Evolutionary conservation across 2,329 filamentous ascomycete genomes (phyloP).

Genomic region (Fusarium fujikuroi): DNA sequence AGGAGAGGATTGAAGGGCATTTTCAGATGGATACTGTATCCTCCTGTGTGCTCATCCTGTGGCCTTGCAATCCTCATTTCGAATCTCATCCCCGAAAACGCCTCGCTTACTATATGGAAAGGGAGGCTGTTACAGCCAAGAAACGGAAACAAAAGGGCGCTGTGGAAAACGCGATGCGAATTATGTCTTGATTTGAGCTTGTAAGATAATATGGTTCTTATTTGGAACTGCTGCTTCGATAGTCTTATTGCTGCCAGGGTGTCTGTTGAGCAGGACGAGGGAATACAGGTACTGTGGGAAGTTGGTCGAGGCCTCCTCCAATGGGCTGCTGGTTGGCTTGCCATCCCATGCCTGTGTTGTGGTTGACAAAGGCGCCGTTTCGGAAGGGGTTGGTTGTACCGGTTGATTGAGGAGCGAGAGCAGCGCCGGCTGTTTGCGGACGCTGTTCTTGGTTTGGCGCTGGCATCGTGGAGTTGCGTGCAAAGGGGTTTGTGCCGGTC

Average conservation of each 20-base stretch:
- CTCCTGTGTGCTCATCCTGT: constrained; percentile 2
- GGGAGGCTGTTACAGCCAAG: constrained; percentile 38
- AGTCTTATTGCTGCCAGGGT: constrained; percentile 65
- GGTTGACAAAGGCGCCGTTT: constrained; percentile 89
- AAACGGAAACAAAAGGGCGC: constrained; percentile 26
- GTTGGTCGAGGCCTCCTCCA: constrained; percentile 80
- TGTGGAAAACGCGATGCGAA: constrained; percentile 7
- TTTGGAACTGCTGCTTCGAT: neutral
- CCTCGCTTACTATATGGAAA: constrained; percentile 48
- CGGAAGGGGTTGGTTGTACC: constrained; percentile 95
- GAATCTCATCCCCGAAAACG: constrained; percentile 46
- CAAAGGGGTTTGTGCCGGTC: constrained; percentile 71
- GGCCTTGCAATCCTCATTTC: constrained; percentile 33
- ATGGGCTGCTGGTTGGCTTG: constrained; percentile 82
- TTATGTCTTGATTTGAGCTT: constrained; percentile 14
- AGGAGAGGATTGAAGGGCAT: constrained; percentile 17
- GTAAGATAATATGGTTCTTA: neutral
- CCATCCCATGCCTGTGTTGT: constrained; percentile 88
- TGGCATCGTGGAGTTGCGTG: constrained; percentile 53
- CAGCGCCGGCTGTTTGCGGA: constrained; percentile 58
- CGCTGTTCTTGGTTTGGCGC: constrained; percentile 52
- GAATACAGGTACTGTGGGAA: constrained; percentile 86
- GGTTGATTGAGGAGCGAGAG: constrained; percentile 79
- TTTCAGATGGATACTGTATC: neutral
- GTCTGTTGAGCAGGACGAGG: constrained; percentile 77